Conservation (phyloP, 768 basidiomycete species). For the Panaeolus cyanescens region DNA sequence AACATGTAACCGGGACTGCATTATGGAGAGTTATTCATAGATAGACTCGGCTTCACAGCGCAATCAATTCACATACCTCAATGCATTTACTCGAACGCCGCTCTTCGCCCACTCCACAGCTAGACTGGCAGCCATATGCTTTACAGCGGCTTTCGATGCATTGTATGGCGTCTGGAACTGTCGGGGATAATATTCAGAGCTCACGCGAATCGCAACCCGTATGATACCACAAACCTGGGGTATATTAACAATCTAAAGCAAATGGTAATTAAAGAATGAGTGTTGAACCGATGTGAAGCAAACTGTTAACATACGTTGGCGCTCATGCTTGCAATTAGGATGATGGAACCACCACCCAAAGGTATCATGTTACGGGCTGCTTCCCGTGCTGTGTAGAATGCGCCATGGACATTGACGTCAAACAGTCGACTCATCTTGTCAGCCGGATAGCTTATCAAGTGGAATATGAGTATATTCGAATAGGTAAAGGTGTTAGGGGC, state of each 20-base stretch:
- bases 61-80: conserved; percentile 48
- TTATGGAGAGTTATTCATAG: conserved; percentile 7
- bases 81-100: conserved; percentile 81
- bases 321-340: conserved; percentile 90
- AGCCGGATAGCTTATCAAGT: conserved; percentile 72
- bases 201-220: background rate
- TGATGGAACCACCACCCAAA: conserved; percentile 75
- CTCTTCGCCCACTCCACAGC: conserved; percentile 96
- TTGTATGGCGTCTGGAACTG: conserved; percentile 95
- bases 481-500: conserved; percentile 21
- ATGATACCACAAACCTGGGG: conserved; percentile 60
- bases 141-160: conserved; percentile 92
- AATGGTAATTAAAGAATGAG: conserved; percentile 8
- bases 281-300: background rate
- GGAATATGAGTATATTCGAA: background rate
- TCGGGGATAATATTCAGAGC: background rate
- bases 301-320: conserved; percentile 58
- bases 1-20: conserved; percentile 91
- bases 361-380: conserved; percentile 92
- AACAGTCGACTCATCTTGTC: conserved; percentile 83
- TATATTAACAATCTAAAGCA: conserved; percentile 75
- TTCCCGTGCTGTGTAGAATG: conserved; percentile 95
- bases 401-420: conserved; percentile 93
- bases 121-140: conserved; percentile 90
- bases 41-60: conserved; percentile 4